Base-by-base conservation (phyloP, 2,329 filamentous ascomycete species). In the Alternaria postmessia region DNA sequence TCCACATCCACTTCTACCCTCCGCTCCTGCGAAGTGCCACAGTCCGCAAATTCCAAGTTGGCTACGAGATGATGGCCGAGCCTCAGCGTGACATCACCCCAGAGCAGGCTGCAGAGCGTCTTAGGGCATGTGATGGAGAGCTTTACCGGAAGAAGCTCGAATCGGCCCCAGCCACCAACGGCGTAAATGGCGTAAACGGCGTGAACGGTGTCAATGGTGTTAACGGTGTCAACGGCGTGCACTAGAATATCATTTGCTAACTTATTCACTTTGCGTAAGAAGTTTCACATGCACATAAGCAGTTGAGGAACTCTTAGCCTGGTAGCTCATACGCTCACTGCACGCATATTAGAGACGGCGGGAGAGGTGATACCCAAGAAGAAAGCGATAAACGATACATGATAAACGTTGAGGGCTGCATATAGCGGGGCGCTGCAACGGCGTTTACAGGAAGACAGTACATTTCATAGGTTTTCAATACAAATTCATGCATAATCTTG, bases 11-110 rank as follows among this genome's bases (percentile, higher is more conserved):
- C 81, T 99, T 99, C 80, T 98, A 97, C 78, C 95, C 95, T 42
- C 95, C 95, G 12, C 84, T 99, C 47, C 84, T 99, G 65, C 89
- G 95, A 57, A 97, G 93, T 47, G 94, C 95, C 3, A 97, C 93
- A 0, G 94, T 99, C 47, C 89, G 92, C 69, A 99, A 99, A 82
- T 99, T 98, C 81, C 80, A 98, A 53, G 95, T 99, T 34, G 95
- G 95, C 65, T 98, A 96, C 77, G 95, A 99, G 81, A 86, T 99
- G 81, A 88, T 99, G 87, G 95, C 92, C 2, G 95, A 99, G 81
- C 94, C 95, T n/a, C 95, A 99, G 80, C 87, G 95, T 60, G 95
- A 99, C 77, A 98, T 99, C 72, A 99, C 95, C 0, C 94, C 95
- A 0, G 95, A 99, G 80, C 95, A 98, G 81, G 95, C 95, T 1